Conservation (phyloP, 257 asterid species). For the Plectranthus barbatus region DNA sequence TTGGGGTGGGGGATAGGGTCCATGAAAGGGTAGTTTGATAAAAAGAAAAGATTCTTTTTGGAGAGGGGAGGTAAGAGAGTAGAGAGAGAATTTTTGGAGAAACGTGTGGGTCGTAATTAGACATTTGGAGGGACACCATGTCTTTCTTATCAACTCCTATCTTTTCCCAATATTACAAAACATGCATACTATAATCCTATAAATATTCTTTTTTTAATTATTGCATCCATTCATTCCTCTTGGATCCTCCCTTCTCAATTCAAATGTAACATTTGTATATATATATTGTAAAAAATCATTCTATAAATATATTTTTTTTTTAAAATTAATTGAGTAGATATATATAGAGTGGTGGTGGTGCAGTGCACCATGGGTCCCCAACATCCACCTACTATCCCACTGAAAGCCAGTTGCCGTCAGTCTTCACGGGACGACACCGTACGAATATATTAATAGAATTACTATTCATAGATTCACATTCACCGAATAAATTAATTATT, state of each 20-base stretch:
- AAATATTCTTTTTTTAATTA: no score
- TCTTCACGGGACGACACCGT: slow-evolving; percentile 73
- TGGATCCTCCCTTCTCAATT: no score
- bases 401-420: slow-evolving; percentile 20
- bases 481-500: no score
- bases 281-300: no score
- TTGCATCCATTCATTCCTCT: slow-evolving; percentile 4
- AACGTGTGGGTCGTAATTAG: slow-evolving; percentile 37
- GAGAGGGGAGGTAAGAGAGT: not conserved
- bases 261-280: no score
- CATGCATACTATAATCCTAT: not conserved
- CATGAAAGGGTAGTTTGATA: slow-evolving; percentile 20
- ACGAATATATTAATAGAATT: slow-evolving; percentile 2
- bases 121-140: slow-evolving; percentile 27
- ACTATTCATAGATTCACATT: slow-evolving; percentile 6
- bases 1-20: no score
- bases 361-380: no score
- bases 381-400: slow-evolving; percentile 51
- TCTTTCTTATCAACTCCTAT: slow-evolving; percentile 30
- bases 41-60: slow-evolving; percentile 16
- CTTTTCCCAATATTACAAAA: not conserved
- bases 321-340: no score
- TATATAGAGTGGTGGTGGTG: no score
- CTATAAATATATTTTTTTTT: no score
- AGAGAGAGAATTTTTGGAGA: slow-evolving; percentile 32